Conservation (phyloP, 108 stramenopile species). For the Halocafeteria seosinensis region DNA sequence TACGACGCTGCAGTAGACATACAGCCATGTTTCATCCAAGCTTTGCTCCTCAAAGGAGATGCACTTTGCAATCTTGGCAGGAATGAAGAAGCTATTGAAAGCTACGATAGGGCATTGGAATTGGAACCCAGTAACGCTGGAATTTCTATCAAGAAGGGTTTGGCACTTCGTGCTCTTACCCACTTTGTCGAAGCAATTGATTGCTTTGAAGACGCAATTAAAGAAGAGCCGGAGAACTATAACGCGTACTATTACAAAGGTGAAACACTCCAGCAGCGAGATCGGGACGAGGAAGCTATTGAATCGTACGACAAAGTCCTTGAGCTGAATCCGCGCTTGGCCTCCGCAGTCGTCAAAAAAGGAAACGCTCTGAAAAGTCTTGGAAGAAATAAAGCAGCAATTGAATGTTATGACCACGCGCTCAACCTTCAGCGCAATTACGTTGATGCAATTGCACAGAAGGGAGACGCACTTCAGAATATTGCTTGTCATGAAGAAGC, state of each 20-base stretch:
- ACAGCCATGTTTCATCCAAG: too few relatives aligned
- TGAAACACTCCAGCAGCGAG: conserved; percentile 40
- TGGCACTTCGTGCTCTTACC: conserved; percentile 37
- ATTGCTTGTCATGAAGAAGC: too few relatives aligned
- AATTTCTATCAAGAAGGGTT: too few relatives aligned
- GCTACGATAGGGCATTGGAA: conserved; percentile 41
- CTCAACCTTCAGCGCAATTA: too few relatives aligned
- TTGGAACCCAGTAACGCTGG: conserved; percentile 35
- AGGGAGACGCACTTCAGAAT: too few relatives aligned
- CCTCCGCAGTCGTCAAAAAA: conserved; percentile 41
- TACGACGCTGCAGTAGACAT: too few relatives aligned
- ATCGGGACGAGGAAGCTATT: conserved; percentile 33
- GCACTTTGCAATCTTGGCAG: conserved; percentile 41
- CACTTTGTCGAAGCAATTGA: conserved; percentile 44
- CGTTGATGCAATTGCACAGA: too few relatives aligned
- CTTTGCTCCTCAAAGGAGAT: too few relatives aligned
- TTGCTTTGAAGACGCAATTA: conserved; percentile 31
- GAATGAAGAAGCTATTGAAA: conserved; percentile 32
- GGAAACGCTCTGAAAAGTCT: conserved; percentile 42
- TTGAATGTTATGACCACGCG: too few relatives aligned
- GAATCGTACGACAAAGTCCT: conserved; percentile 43
- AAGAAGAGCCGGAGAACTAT: conserved; percentile 33
- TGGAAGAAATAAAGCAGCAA: too few relatives aligned
- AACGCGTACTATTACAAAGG: conserved; percentile 47
- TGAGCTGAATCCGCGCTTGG: conserved; percentile 33